Conservation (phyloP, 2,329 filamentous ascomycete genomes). For the Gliomastix tumulicola region DNA sequence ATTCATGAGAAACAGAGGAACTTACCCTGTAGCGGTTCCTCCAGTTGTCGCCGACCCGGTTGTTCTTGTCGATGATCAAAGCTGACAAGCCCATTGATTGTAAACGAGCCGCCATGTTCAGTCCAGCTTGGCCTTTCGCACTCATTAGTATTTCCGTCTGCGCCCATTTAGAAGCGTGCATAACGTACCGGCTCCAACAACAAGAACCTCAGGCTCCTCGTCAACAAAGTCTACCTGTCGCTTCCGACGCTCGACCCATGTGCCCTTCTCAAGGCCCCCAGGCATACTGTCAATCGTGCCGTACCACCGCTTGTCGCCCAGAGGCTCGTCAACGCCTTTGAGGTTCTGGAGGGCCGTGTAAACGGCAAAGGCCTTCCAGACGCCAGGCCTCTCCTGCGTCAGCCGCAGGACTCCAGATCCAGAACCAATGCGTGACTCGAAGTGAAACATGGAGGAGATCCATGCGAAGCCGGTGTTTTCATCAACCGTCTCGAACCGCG, state of each 20-base stretch:
- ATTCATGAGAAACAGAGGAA: no score
- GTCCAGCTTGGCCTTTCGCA: constrained; percentile 19
- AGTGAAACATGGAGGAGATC: constrained; percentile 1
- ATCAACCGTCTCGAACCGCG: constrained; percentile 21
- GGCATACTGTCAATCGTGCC: constrained; percentile 16
- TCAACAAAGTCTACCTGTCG: constrained; percentile 11
- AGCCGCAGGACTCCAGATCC: constrained; percentile 10
- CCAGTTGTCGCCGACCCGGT: constrained; percentile 47
- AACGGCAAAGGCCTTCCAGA: constrained; percentile 51
- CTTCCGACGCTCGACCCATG: constrained; percentile 14
- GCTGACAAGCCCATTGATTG: constrained; percentile 36
- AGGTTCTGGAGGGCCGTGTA: constrained; percentile 46
- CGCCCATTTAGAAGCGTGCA: neutral
- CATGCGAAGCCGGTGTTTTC: constrained; percentile 2
- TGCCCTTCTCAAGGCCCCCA: constrained; percentile 11
- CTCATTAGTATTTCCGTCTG: neutral
- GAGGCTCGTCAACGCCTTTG: constrained; percentile 37
- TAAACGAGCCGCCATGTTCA: constrained; percentile 35
- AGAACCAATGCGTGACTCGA: constrained; percentile 8
- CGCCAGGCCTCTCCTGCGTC: constrained; percentile 3
- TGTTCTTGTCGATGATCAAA: constrained; percentile 35
- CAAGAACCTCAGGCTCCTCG: constrained; percentile 27
- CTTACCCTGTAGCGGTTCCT: constrained; percentile 39
- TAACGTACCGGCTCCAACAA: constrained; percentile 20
- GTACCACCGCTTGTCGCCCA: constrained; percentile 13